Conservation (phyloP, 306 rosid species). For the Sesbania bispinosa region DNA sequence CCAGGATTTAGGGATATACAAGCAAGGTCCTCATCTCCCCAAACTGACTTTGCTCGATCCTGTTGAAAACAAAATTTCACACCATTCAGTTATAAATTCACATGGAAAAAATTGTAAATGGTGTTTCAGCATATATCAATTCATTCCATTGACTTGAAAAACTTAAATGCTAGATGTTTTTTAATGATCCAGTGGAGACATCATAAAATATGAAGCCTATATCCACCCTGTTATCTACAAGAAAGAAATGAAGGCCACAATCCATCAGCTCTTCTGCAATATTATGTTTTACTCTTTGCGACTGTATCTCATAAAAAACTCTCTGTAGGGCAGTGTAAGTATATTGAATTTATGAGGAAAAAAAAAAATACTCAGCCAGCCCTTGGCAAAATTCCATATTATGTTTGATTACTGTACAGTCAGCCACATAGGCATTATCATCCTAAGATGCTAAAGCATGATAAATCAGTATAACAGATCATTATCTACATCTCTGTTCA, state of each 20-base stretch:
- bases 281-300: background rate
- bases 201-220: background rate
- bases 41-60: constrained; percentile 68
- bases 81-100: background rate
- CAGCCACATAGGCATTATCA: background rate
- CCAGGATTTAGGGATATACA: constrained; percentile 76
- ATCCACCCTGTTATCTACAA: no score
- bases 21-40: constrained; percentile 77
- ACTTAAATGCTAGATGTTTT: background rate
- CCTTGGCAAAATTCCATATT: background rate
- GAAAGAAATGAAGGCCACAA: background rate
- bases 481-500: background rate
- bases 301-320: background rate
- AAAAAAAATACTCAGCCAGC: background rate
- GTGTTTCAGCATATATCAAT: background rate
- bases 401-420: background rate
- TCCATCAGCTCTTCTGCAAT: background rate
- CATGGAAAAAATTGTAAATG: background rate
- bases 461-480: background rate
- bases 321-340: background rate
- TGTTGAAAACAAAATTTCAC: constrained; percentile 28
- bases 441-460: background rate
- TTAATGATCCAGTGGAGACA: background rate
- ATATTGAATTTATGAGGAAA: background rate
- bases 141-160: constrained; percentile 8